These are phyloP conservation scores for Penicillium samsonianum DNA, from an alignment of 495 filamentous ascomycete genomes.

Conservation along the genomic window DNA sequence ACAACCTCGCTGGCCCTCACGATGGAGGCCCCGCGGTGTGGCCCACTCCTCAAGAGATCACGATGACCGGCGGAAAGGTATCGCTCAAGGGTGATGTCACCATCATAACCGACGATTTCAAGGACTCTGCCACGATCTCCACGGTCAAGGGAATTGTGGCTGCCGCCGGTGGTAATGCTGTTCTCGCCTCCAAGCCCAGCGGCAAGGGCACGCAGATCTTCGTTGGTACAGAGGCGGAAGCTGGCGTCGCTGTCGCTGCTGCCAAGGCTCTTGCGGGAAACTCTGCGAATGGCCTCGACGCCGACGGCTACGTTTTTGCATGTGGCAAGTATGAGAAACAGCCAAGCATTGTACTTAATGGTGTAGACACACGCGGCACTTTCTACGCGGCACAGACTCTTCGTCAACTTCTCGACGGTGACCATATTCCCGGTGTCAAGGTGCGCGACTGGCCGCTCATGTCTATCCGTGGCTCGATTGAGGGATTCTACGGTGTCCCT, in stretches of 20 bases:
- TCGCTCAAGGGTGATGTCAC: slow-evolving; percentile 14
- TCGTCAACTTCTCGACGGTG: slow-evolving; percentile 13
- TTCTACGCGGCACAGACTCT: slow-evolving; percentile 24
- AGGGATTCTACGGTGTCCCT: slow-evolving; percentile 22
- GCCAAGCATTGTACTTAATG: slow-evolving; percentile 21
- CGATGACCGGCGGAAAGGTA: not conserved
- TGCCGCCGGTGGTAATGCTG: slow-evolving; percentile 12
- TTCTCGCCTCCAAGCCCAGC: slow-evolving; percentile 10
- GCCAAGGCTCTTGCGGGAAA: slow-evolving; percentile 16
- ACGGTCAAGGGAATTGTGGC: slow-evolving; percentile 11
- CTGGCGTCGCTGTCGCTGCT: not conserved
- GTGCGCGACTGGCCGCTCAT: slow-evolving; percentile 24
- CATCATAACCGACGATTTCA: slow-evolving; percentile 16
- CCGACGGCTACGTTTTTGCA: slow-evolving; percentile 20
- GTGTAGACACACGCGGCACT: slow-evolving; percentile 19
- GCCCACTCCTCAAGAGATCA: slow-evolving; percentile 18
- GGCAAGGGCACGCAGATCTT: slow-evolving; percentile 18
- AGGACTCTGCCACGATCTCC: slow-evolving; percentile 18
- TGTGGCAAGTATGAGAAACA: slow-evolving; percentile 11
- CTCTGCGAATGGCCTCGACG: slow-evolving; percentile 14
- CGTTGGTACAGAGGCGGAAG: slow-evolving; percentile 14
- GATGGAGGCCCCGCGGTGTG: slow-evolving; percentile 1
- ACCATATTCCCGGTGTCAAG: slow-evolving; percentile 12
- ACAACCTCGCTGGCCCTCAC: not conserved
- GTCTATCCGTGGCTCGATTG: slow-evolving; percentile 23